Conservation (phyloP, 129 eudicot species). For the Flaveria brownii region DNA sequence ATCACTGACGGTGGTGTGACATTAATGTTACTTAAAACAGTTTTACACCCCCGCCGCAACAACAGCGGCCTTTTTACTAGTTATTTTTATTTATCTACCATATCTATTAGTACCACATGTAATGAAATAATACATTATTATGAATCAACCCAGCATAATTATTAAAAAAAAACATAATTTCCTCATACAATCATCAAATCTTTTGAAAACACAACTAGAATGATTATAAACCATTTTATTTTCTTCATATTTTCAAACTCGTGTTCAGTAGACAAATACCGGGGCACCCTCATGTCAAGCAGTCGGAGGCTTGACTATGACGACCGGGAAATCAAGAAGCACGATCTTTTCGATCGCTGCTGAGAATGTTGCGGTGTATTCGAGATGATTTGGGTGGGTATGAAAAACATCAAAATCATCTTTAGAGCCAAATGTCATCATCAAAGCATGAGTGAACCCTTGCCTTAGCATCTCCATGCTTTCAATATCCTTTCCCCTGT, state of each 20-base stretch:
- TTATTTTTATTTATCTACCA: too few relatives aligned
- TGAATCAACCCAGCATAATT: constrained; percentile 23
- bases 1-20: too few relatives aligned
- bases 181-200: constrained; percentile 26
- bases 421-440: constrained; percentile 80
- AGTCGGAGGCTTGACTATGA: constrained; percentile 49
- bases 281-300: not conserved
- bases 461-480: constrained; percentile 87
- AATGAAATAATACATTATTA: constrained; percentile 20
- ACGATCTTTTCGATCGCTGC: constrained; percentile 71
- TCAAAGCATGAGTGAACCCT: constrained; percentile 83
- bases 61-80: too few relatives aligned
- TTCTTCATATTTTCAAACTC: not conserved
- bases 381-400: constrained; percentile 65
- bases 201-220: constrained; percentile 18
- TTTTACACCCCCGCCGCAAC: too few relatives aligned
- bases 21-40: too few relatives aligned
- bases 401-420: constrained; percentile 64
- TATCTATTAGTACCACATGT: not conserved
- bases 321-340: constrained; percentile 82
- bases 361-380: constrained; percentile 62
- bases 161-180: constrained; percentile 23
- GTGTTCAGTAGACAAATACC: not conserved
- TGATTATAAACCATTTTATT: constrained; percentile 1
- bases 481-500: constrained; percentile 84